A percentile compares a stretch with the other conserved stretches of the same genome.
phyloP scores from a whole-genome alignment of 306 rosid genomes.

The Quercus wislizeni region DNA sequence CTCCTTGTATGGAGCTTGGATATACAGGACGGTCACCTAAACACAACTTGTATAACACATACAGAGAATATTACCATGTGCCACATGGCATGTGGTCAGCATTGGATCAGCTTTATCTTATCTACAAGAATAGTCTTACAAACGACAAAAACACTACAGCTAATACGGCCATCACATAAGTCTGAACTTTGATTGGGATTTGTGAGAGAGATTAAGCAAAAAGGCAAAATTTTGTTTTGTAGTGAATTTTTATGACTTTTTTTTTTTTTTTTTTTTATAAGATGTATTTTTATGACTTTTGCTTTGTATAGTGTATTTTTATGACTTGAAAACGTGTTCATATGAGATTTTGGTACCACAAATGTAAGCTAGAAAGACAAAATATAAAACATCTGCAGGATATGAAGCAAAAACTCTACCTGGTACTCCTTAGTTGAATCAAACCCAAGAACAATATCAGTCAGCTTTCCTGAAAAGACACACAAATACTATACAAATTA shows the following conservation, averaged over 20 bases:
- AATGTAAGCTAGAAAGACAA: neutral
- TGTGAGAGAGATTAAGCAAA: neutral
- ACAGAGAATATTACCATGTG: too few species aligned
- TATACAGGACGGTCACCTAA: neutral
- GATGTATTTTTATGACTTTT: too few species aligned
- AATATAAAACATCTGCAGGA: neutral
- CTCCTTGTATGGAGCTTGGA: neutral
- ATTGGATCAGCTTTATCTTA: neutral
- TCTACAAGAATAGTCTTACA: neutral
- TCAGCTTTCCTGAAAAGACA: conserved; percentile 55
- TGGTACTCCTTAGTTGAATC: conserved; percentile 59
- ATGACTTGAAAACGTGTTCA: neutral
- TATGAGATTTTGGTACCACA: neutral
- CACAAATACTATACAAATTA: neutral
- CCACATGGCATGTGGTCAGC: neutral
- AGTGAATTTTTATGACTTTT: neutral
- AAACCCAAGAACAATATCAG: conserved; percentile 78
- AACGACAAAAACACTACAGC: neutral
- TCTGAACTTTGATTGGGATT: neutral
- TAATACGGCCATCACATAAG: conserved; percentile 17
- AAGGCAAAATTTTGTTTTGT: neutral
- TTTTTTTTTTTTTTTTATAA: too few species aligned
- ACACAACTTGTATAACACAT: neutral
- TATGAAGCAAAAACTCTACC: conserved; percentile 29
- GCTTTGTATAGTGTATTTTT: too few species aligned